These are phyloP conservation scores for Hymenoscyphus occultus DNA, from an alignment of 2,329 filamentous ascomycete genomes.

Conservation along the genomic window DNA sequence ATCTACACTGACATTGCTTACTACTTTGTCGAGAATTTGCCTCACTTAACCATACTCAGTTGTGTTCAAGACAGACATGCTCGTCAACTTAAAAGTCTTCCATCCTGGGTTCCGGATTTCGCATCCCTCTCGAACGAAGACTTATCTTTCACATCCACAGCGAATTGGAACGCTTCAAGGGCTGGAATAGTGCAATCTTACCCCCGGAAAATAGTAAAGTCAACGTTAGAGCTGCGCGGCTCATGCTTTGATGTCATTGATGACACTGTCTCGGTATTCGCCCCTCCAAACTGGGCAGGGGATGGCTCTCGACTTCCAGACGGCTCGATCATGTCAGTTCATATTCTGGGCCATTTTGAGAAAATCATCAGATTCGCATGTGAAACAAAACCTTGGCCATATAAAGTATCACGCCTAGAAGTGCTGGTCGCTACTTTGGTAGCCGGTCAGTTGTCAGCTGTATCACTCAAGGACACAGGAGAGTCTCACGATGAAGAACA, in stretches of 20 bases:
- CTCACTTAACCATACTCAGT: conserved; percentile 14
- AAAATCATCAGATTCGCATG: conserved; percentile 16
- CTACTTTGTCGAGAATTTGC: conserved; percentile 13
- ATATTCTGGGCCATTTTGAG: conserved; percentile 15
- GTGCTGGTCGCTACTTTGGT: conserved; percentile 15
- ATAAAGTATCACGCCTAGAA: conserved; percentile 11
- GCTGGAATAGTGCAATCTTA: conserved; percentile 9
- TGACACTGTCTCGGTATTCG: conserved; percentile 11
- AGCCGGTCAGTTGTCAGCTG: conserved; percentile 10
- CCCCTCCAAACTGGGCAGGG: conserved; percentile 12
- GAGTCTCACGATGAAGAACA: conserved; percentile 4
- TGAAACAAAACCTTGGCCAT: conserved; percentile 12
- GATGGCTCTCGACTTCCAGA: conserved; percentile 11
- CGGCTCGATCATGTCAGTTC: conserved; percentile 12
- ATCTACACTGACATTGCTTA: conserved; percentile 15
- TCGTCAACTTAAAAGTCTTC: conserved; percentile 13
- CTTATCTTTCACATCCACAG: conserved; percentile 10
- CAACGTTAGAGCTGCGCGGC: conserved; percentile 9
- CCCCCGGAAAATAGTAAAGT: neutral
- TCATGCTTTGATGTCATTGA: conserved; percentile 14
- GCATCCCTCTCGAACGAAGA: conserved; percentile 12
- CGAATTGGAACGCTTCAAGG: conserved; percentile 15
- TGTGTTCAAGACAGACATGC: conserved; percentile 15
- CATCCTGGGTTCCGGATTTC: conserved; percentile 21
- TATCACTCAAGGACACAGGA: conserved; percentile 6